Conservation (phyloP, 2,329 filamentous ascomycete species). For the Calonectria henricotiae region DNA sequence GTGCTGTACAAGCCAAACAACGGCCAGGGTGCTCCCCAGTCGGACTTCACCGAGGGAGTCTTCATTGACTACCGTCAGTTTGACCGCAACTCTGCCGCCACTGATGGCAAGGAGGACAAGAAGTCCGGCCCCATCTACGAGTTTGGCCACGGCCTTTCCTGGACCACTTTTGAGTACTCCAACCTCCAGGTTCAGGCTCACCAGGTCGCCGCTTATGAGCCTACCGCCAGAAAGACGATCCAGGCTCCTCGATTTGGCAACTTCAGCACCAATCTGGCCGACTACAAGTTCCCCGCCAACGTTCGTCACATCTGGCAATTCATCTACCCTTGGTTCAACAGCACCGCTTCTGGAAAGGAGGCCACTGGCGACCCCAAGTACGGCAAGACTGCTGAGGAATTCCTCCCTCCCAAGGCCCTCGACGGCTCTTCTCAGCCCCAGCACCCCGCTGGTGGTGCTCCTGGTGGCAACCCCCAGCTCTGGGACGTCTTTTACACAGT, state of each 20-base stretch:
- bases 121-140: constrained; percentile 79
- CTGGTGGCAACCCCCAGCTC: constrained; percentile 77
- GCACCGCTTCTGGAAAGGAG: constrained; percentile 69
- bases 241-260: constrained; percentile 78
- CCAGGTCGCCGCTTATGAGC: constrained; percentile 68
- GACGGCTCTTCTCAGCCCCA: constrained; percentile 73
- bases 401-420: constrained; percentile 73
- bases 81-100: constrained; percentile 69
- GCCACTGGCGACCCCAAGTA: constrained; percentile 75
- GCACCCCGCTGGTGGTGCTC: constrained; percentile 66
- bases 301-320: constrained; percentile 69
- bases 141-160: constrained; percentile 86
- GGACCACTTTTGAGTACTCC: constrained; percentile 86
- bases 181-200: constrained; percentile 73
- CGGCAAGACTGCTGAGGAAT: constrained; percentile 71
- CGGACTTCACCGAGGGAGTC: constrained; percentile 82
- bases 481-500: constrained; percentile 81
- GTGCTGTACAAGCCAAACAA: constrained; percentile 81
- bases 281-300: constrained; percentile 78
- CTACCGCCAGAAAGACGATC: constrained; percentile 75
- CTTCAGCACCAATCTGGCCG: constrained; percentile 73
- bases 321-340: constrained; percentile 83
- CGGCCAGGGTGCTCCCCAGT: constrained; percentile 76
- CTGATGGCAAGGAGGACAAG: constrained; percentile 43
- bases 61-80: constrained; percentile 83